Evolutionary conservation across 2,329 filamentous ascomycete species (phyloP).

Genomic region (Nemania sp.): DNA sequence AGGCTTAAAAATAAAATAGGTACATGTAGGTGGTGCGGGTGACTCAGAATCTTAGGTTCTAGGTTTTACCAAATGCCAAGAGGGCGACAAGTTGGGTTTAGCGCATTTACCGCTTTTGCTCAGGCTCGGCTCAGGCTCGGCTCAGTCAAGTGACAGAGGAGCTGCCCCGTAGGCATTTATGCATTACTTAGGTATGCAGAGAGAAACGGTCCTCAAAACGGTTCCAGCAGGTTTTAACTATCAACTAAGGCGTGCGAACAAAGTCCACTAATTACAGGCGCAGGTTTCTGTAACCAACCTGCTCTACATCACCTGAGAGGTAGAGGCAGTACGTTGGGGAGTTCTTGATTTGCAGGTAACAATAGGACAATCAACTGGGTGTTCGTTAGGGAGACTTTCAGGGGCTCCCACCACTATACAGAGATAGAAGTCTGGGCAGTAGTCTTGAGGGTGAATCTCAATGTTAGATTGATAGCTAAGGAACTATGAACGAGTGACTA

Average conservation of each 20-base stretch:
- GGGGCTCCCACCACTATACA: neutral
- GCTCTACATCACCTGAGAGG: neutral
- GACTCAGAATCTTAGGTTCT: too few relatives aligned
- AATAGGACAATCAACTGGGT: neutral
- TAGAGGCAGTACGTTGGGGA: neutral
- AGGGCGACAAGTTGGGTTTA: constrained; percentile 8
- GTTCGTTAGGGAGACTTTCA: neutral
- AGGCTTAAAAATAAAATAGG: constrained; percentile 4
- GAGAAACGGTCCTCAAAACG: neutral
- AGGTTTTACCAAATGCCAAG: neutral
- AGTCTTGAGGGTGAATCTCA: neutral
- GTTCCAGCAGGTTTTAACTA: neutral
- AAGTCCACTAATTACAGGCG: neutral
- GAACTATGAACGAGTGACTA: neutral
- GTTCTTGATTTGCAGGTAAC: neutral
- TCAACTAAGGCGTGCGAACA: neutral
- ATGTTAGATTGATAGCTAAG: neutral
- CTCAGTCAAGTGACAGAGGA: neutral
- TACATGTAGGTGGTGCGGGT: neutral
- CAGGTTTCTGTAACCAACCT: neutral
- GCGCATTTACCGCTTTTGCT: constrained; percentile 18
- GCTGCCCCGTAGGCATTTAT: neutral
- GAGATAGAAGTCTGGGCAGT: neutral
- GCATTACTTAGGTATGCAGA: constrained; percentile 1
- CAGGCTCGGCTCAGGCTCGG: constrained; percentile 16